These are phyloP conservation scores for Colletotrichum sansevieriae DNA, from an alignment of 2,329 filamentous ascomycete genomes.

Conservation along the genomic window DNA sequence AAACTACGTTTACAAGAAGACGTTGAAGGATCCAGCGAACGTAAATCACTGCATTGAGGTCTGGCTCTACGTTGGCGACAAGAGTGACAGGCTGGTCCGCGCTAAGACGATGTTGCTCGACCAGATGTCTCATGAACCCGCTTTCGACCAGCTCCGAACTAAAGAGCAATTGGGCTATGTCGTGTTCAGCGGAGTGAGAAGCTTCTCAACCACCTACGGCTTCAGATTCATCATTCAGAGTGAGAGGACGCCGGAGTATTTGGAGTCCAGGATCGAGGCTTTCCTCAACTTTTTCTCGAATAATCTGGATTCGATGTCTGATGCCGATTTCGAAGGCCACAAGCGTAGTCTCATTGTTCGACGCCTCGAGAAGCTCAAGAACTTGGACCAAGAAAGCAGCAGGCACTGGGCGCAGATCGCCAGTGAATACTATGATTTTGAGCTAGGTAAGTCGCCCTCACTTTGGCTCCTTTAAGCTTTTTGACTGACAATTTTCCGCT, in stretches of 20 bases:
- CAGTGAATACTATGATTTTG: constrained; percentile 90
- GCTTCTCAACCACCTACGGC: constrained; percentile 81
- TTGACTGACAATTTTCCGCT: constrained; percentile 38
- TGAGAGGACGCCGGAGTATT: constrained; percentile 84
- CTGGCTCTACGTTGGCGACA: constrained; percentile 77
- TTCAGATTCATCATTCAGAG: constrained; percentile 95
- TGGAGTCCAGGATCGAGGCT: constrained; percentile 88
- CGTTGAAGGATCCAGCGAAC: constrained; percentile 87
- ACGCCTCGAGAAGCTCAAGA: constrained; percentile 91
- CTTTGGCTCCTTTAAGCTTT: background rate
- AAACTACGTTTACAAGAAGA: constrained; percentile 86
- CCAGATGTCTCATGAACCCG: constrained; percentile 92
- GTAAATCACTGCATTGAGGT: constrained; percentile 90
- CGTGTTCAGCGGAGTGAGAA: constrained; percentile 84
- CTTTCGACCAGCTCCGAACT: constrained; percentile 93
- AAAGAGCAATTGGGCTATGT: constrained; percentile 99
- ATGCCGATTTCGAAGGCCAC: constrained; percentile 88
- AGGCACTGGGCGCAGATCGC: constrained; percentile 89
- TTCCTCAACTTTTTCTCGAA: constrained; percentile 80
- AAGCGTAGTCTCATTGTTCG: constrained; percentile 91
- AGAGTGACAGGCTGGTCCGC: constrained; percentile 75
- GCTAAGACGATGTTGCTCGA: constrained; percentile 86
- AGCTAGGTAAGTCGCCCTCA: constrained; percentile 72
- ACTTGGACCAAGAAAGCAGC: constrained; percentile 85
- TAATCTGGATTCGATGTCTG: constrained; percentile 80